Base-by-base conservation (phyloP, 73 alveolate genomes). In the Stentor roeselii region DNA sequence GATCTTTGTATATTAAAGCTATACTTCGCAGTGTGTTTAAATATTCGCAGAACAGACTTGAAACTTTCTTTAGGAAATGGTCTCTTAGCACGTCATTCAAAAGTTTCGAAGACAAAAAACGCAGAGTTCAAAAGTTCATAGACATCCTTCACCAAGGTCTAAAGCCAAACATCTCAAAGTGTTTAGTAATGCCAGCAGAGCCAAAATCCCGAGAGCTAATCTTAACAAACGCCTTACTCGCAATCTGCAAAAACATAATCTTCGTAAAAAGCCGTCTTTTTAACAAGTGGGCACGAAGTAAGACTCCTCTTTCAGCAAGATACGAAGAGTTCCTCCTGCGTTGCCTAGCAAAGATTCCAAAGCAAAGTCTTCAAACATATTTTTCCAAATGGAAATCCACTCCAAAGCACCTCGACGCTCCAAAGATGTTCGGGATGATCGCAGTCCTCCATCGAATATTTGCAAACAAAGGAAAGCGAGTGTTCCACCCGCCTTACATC, bases 251-350 rank as follows among this genome's bases (percentile, higher is more conserved):
- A 40, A 67, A 67, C 41, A 67, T 67, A 15, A 21, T 21, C 34
- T 67, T 21, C 37, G 41, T 67, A 27, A 21, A 21, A 67, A 40
- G 80, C 21, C 21, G 37, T 27, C 41, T 32, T 27, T 67, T 67
- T 2, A 67, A 67, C 41, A 67, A 32, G 34, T 67, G 80, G 80
- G 80, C 80, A 67, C 21, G 80, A 67, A 27, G n/a, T 32, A 6
- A 6, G 6, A 32, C 37, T 36, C 80, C 80, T 27, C 27, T 21
- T 30, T 21, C 11, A 34, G 41, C 80, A 30, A 36, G 80, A 11
- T 32, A 15, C 37, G 50, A 67, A 2, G 80, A 67, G 27, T 32
- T 30, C 41, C 27, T 32, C 21, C 41, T 67, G 2, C 21, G 1
- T 1, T 27, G 34, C 41, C 11, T 67, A 40, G n/a, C 80, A 30